These are phyloP conservation scores for Plasmodium relictum DNA, from an alignment of 169 alveolate species.

Conservation along the genomic window DNA sequence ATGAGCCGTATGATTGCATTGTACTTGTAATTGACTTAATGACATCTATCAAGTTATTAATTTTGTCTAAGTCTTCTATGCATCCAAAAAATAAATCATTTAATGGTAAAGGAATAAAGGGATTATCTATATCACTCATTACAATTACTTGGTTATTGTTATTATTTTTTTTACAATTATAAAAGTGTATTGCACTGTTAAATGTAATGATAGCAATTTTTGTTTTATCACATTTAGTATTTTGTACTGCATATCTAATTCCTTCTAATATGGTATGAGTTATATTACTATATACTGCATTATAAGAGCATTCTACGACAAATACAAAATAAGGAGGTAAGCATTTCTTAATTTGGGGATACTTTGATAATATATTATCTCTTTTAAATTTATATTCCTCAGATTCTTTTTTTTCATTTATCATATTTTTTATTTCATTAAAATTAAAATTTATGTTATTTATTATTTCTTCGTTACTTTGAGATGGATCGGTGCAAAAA, in stretches of 20 bases:
- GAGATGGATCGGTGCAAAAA: not conserved
- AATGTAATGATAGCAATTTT: slow-evolving; percentile 72
- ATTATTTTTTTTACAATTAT: slow-evolving; percentile 28
- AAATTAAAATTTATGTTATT: slow-evolving; percentile 24
- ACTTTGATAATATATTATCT: slow-evolving; percentile 34
- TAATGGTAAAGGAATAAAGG: slow-evolving; percentile 52
- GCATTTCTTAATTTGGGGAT: slow-evolving; percentile 40
- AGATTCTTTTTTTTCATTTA: slow-evolving; percentile 45
- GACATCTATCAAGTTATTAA: slow-evolving; percentile 57
- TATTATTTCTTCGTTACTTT: slow-evolving; percentile 16
- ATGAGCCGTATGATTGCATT: slow-evolving; percentile 71
- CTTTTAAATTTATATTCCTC: slow-evolving; percentile 27
- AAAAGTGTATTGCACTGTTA: slow-evolving; percentile 35
- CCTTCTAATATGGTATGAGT: slow-evolving; percentile 65
- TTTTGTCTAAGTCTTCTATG: slow-evolving; percentile 72
- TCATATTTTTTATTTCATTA: slow-evolving; percentile 47
- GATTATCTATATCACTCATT: slow-evolving; percentile 74
- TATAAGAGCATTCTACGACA: slow-evolving; percentile 66
- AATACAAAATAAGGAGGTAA: slow-evolving; percentile 71
- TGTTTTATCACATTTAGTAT: slow-evolving; percentile 41
- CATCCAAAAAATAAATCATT: slow-evolving; percentile 72
- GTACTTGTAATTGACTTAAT: slow-evolving; percentile 42
- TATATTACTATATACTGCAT: slow-evolving; percentile 59
- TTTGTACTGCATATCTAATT: slow-evolving; percentile 59
- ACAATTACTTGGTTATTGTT: slow-evolving; percentile 43